phyloP scores from a whole-genome alignment of 2,329 filamentous ascomycete species.

The Aspergillus sp. region DNA sequence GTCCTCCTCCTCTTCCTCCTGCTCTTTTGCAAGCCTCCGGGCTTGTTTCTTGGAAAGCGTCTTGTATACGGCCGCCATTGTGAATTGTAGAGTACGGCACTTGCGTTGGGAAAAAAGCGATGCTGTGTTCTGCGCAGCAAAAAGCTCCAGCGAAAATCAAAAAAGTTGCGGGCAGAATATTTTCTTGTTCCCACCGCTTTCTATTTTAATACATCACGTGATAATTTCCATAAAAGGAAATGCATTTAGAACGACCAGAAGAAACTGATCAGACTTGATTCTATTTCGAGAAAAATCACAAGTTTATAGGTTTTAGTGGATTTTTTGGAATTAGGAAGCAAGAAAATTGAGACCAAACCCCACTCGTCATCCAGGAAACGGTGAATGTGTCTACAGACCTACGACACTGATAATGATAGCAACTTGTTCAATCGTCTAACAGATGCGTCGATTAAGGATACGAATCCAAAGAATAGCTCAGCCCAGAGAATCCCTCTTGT shows the following conservation, averaged over 20 bases:
- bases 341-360: too few species aligned
- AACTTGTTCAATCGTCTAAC: neutral
- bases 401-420: neutral
- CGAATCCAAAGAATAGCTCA: constrained; percentile 35
- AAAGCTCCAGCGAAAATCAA: constrained; percentile 20
- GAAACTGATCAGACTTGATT: neutral
- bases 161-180: constrained; percentile 39
- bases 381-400: neutral
- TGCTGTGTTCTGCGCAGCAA: constrained; percentile 9
- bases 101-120: constrained; percentile 11
- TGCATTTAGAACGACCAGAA: neutral
- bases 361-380: too few species aligned
- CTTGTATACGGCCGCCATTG: constrained; percentile 74
- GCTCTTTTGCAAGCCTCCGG: constrained; percentile 48
- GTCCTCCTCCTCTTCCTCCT: constrained; percentile 49
- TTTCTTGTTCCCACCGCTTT: constrained; percentile 32
- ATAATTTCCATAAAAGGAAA: too few species aligned
- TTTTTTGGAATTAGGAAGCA: too few species aligned
- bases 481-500: constrained; percentile 62
- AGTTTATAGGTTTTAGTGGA: too few species aligned
- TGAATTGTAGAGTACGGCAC: constrained; percentile 19
- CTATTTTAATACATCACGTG: constrained; percentile 20
- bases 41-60: constrained; percentile 62
- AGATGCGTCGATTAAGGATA: neutral
- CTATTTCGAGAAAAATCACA: neutral